Base-by-base conservation (phyloP, 768 basidiomycete species). In the Pleurotus salmoneostramineus region DNA sequence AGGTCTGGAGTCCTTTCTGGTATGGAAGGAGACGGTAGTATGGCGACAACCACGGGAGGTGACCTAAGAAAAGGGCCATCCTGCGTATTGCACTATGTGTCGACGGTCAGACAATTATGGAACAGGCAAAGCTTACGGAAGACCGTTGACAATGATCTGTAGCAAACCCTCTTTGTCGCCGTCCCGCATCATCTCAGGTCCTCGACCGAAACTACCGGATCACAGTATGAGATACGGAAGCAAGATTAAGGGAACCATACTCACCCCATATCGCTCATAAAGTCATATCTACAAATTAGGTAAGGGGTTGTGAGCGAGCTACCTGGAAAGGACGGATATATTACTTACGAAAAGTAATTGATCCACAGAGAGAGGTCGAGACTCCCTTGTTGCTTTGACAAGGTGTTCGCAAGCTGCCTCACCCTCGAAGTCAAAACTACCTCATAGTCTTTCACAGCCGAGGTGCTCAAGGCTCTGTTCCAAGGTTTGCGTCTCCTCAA, bases 371-470 rank as follows among this genome's bases (percentile, higher is more conserved):
- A 62, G 15, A 77, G 59, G 47, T 76, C 66, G 1, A 72, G 63
- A 7, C 70, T 51, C 4, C 64, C 64, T 47, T 63, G 40, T 59
- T 71, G 57, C 31, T 65, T 58, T 31, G 67, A 62, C 15, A 80
- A 61, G 6, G 62, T 58, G 8, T 76, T 75, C 8, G 77, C 69
- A 1, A 83, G 70, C 58, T 83, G 78, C 1, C 60, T 59, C 2
- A 69, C 72, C 11, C 80, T 64, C 21, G 64, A 63, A 1, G 66
- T 66, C n/a, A 83, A 62, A 2, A 77, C 63, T 0, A 64, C 61
- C 58, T 80, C 74, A 55, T 82, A 83, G 10, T 74, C 77, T 62
- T 77, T 79, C 37, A 84, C 59, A 3, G 81, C 75, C 2, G 66
- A 59, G 7, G 74, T 73, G 50, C 68, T 80, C 66, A 83, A 74